Base-by-base conservation (phyloP, 139 green algal genomes). In the Chlamydomonas sp. region DNA sequence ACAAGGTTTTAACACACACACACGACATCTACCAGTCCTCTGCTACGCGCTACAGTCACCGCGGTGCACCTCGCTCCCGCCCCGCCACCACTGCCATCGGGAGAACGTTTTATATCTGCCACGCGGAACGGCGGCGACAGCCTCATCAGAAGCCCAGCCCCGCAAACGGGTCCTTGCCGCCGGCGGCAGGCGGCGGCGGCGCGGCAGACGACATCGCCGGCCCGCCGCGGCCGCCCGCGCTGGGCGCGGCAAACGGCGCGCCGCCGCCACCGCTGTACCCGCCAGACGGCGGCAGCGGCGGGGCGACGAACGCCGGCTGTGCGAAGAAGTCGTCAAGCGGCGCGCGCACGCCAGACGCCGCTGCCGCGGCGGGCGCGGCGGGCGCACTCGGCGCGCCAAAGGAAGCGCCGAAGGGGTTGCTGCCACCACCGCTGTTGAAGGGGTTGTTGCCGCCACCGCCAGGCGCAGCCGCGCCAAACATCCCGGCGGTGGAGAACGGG, bases 101-200 rank as follows among this genome's bases (percentile, higher is more conserved):
- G n/a, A n/a, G n/a, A n/a, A n/a, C n/a, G n/a, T n/a, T n/a, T n/a
- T n/a, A n/a, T n/a, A n/a, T n/a, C n/a, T n/a, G n/a, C n/a, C n/a
- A n/a, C n/a, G n/a, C n/a, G n/a, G n/a, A n/a, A n/a, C n/a, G n/a
- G n/a, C n/a, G n/a, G n/a, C n/a, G n/a, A n/a, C n/a, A n/a, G n/a
- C n/a, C n/a, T n/a, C n/a, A n/a, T 65, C 57, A 66, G 43, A 66
- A 66, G 8, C 59, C 59, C 20, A 66, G 59, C n/a, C 59, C 59
- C 10, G 59, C 59, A 20, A 66, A 66, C 31, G 59, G 59, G 33
- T 66, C 59, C 59, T 39, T 43, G 13, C 31, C 54, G 8, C 34
- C 34, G 22, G 10, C 34, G 22, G 16, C 24, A 64, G 54, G 54
- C 6, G 54, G 24, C 8, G 16, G 10, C 8, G 26, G 54, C 24